Base-by-base conservation (phyloP, 805 yeast species). In the Kuraishia hungarica region DNA sequence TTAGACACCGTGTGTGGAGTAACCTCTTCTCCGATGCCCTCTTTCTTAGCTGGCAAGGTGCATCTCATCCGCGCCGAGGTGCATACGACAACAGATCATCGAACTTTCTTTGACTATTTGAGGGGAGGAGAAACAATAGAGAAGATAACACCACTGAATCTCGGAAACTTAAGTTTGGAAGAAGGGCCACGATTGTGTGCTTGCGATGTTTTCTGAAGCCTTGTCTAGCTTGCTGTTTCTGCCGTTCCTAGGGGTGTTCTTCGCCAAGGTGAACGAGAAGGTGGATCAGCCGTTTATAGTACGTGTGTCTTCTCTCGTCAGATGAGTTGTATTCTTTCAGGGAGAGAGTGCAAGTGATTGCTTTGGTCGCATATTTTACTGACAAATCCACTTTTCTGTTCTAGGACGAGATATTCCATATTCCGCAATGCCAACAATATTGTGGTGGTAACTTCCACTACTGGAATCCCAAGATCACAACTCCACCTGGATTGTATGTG, bases 391-490 rank as follows among this genome's bases (percentile, higher is more conserved):
- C 35, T 20, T 66, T 52, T 72, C 74, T 2, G 74, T n/a, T 72
- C 61, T 77, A 82, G 64, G 97, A 94, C 71, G 99, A 94, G 68
- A 75, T 80, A 13, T 93, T 93, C 70, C 99, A 94, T 66, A 75
- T 89, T 22, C 82, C 83, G 7, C 98, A 94, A 73, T 83, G 96
- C 6, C 76, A 81, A 56, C 76, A 73, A 51, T 91, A 87, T 64
- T 79, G 89, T 57, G 60, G 66, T 1, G 86, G 86, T 13, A 72
- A 82, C 53, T 90, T 83, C 71, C 54, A 59, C n/a, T 62, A 72
- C 1, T 91, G 97, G 97, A 90, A 94, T 67, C 77, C 83, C 13
- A 92, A 93, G 65, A 90, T 94, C 65, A 93, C 99, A 1, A 94
- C 99, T 0, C 99, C 99, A 1, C 98, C 98, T 0, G 99, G 98